Percentiles rank a stretch among this genome's conserved stretches.
Evolutionary conservation across 495 filamentous ascomycete species (phyloP).

Genomic region (Penicillium canariense): DNA sequence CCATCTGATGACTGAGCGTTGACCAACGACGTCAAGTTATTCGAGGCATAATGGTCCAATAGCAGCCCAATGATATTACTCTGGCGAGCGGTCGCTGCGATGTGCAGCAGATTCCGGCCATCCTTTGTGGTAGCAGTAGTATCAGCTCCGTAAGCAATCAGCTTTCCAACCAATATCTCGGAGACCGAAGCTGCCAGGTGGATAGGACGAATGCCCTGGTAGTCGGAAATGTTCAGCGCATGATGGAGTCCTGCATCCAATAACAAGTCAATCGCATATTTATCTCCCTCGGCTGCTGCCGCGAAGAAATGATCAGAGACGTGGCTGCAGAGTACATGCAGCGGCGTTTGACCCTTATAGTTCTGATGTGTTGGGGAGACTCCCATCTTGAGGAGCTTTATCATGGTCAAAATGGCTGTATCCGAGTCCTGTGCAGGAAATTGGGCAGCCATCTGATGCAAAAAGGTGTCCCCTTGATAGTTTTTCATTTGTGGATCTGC

Average conservation of each 20-base stretch:
- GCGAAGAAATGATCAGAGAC: background rate
- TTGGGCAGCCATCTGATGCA: background rate
- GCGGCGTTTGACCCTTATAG: background rate
- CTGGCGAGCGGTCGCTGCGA: slow-evolving; percentile 34
- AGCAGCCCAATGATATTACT: slow-evolving; percentile 32
- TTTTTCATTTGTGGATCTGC: background rate
- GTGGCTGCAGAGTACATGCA: background rate
- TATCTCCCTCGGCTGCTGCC: background rate
- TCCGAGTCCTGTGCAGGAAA: background rate
- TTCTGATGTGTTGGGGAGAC: background rate
- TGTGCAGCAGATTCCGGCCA: slow-evolving; percentile 36
- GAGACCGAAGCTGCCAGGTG: slow-evolving; percentile 31
- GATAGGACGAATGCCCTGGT: background rate
- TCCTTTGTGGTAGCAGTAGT: slow-evolving; percentile 23
- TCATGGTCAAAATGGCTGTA: background rate
- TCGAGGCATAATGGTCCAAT: slow-evolving; percentile 14
- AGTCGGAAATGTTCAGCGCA: background rate
- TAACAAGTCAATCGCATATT: background rate
- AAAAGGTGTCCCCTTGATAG: background rate
- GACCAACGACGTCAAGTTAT: slow-evolving; percentile 6
- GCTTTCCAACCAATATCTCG: slow-evolving; percentile 22
- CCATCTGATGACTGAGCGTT: slow-evolving; percentile 17
- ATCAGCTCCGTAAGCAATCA: slow-evolving; percentile 38
- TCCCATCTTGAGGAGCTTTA: background rate
- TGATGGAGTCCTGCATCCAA: background rate